Evolutionary conservation across 768 basidiomycete genomes (phyloP).

Genomic region (Naganishia randhawae): DNA sequence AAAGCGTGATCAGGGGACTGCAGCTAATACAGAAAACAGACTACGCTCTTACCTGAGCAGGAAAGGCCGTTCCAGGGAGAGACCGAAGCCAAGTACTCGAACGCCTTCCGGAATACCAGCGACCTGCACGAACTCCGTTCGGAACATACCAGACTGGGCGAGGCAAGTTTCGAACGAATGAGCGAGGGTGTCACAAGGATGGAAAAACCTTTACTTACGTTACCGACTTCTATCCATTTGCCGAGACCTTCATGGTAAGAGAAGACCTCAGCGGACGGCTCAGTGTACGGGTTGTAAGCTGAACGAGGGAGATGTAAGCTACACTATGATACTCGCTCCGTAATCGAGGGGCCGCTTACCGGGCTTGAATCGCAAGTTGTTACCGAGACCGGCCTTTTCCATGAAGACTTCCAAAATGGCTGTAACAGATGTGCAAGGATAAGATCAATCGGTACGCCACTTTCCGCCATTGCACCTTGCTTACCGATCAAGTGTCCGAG

Average conservation of each 20-base stretch:
- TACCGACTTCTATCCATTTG: slow-evolving; percentile 97
- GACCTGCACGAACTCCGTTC: slow-evolving; percentile 97
- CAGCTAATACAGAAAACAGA: too few species aligned
- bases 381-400: slow-evolving; percentile 85
- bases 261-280: slow-evolving; percentile 82
- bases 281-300: slow-evolving; percentile 96
- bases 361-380: slow-evolving; percentile 92
- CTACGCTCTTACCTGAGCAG: slow-evolving; percentile 79
- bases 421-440: slow-evolving; percentile 42
- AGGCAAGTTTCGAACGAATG: neutral
- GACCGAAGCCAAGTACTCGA: slow-evolving; percentile 94
- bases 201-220: slow-evolving; percentile 51
- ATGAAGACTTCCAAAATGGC: slow-evolving; percentile 99
- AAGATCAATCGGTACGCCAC: neutral
- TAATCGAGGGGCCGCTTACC: neutral
- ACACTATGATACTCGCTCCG: neutral
- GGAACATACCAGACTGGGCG: slow-evolving; percentile 83
- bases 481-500: slow-evolving; percentile 90
- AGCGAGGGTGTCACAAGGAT: slow-evolving; percentile 16
- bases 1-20: neutral
- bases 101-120: slow-evolving; percentile 98
- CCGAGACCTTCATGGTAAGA: slow-evolving; percentile 91
- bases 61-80: slow-evolving; percentile 88
- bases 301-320: neutral
- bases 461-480: slow-evolving; percentile 33